Evolutionary conservation across 371 early-diverging fungal species (phyloP).

Genomic region (Zancudomyces culisetae): DNA sequence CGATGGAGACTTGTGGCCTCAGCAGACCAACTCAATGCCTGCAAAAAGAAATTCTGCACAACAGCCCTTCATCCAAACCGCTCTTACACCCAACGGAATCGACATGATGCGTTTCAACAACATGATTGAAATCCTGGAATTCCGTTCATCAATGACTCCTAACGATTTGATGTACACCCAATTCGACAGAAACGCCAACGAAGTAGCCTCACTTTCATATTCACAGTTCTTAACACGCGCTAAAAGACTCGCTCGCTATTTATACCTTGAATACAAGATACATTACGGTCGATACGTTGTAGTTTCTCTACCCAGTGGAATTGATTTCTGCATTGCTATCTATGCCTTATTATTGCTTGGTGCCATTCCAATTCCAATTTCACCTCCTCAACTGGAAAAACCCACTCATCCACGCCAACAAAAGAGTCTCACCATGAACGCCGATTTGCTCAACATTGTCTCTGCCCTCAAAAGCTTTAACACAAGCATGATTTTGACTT

Average conservation of each 20-base stretch:
- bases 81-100: too few species aligned
- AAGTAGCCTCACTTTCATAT: slow-evolving; percentile 43
- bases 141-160: slow-evolving; percentile 41
- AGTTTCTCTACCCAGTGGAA: slow-evolving; percentile 43
- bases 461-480: slow-evolving; percentile 37
- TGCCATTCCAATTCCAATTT: slow-evolving; percentile 49
- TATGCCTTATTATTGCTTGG: slow-evolving; percentile 66
- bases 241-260: slow-evolving; percentile 37
- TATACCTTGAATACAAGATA: slow-evolving; percentile 32
- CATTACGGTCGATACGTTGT: slow-evolving; percentile 37
- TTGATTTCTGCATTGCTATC: slow-evolving; percentile 50
- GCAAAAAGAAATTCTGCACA: background rate
- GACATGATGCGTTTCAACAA: background rate
- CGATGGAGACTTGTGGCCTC: too few species aligned
- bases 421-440: slow-evolving; percentile 28
- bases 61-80: slow-evolving; percentile 18
- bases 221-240: slow-evolving; percentile 46
- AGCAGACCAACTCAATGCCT: slow-evolving; percentile 4
- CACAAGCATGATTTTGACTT: slow-evolving; percentile 32
- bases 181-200: slow-evolving; percentile 38
- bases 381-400: too few species aligned
- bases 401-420: too few species aligned
- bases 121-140: slow-evolving; percentile 42
- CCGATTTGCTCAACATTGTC: slow-evolving; percentile 42
- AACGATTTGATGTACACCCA: slow-evolving; percentile 43